phyloP scores from a whole-genome alignment of 768 basidiomycete species.

The Kwoniella newhampshirensis region DNA sequence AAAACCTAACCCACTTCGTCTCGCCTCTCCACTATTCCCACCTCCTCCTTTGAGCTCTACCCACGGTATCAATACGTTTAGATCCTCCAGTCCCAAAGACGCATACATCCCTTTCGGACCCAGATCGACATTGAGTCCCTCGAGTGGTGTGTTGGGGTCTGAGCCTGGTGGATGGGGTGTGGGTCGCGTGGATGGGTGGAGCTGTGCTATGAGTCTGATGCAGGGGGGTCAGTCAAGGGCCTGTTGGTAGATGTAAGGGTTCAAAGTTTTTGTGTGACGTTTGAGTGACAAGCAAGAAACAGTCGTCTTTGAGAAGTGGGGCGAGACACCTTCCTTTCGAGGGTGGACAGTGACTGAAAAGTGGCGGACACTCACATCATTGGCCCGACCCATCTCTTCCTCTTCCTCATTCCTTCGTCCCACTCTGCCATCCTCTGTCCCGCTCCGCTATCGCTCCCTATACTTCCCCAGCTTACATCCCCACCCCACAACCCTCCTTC shows the following conservation, averaged over 20 bases:
- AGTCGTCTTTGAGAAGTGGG: no score
- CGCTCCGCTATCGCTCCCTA: conserved; percentile 3
- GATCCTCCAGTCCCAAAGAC: conserved; percentile 46
- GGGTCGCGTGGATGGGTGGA: conserved; percentile 33
- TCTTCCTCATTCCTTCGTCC: conserved; percentile 27
- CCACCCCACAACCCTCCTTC: conserved; percentile 27
- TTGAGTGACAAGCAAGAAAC: no score
- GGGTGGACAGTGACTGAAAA: no score
- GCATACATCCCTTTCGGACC: conserved; percentile 50
- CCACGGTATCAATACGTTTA: conserved; percentile 42
- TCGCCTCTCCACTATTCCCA: conserved; percentile 33
- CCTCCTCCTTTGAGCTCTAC: conserved; percentile 41
- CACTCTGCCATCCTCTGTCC: conserved; percentile 37
- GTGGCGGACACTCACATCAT: conserved; percentile 43
- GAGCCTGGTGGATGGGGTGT: conserved; percentile 28
- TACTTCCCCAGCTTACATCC: conserved; percentile 13
- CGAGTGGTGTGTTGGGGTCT: conserved; percentile 15
- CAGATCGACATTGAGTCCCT: conserved; percentile 38
- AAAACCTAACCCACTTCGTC: conserved; percentile 23
- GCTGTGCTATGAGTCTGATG: conserved; percentile 45
- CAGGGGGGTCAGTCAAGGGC: not conserved
- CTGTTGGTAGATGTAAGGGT: no score
- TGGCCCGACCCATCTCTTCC: conserved; percentile 49
- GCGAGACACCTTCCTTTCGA: no score
- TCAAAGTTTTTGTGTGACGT: no score